Evolutionary conservation across 208 protist genomes (phyloP).

Genomic region (Trypanosoma caninum): DNA sequence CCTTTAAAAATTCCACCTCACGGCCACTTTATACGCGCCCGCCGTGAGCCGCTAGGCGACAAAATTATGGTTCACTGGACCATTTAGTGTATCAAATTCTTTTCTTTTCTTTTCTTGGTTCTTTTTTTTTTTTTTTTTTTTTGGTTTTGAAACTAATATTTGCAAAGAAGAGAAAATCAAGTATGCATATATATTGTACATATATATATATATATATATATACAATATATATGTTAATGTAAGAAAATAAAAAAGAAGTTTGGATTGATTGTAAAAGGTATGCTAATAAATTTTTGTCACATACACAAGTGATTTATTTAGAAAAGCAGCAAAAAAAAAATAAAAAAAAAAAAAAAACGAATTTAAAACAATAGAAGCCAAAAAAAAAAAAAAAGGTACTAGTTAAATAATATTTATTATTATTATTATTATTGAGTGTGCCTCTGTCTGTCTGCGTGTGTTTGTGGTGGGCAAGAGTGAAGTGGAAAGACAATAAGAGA

Average conservation of each 20-base stretch:
- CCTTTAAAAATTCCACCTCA: conserved; percentile 79
- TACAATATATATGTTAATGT: neutral
- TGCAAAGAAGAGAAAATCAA: neutral
- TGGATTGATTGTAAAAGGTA: too few relatives aligned
- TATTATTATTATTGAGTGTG: too few relatives aligned
- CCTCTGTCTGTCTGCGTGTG: too few relatives aligned
- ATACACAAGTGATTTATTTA: too few relatives aligned
- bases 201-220: conserved; percentile 3
- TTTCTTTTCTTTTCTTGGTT: conserved; percentile 10
- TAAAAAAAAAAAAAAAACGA: neutral
- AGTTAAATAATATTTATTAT: too few relatives aligned
- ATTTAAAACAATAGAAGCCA: neutral
- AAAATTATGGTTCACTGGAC: conserved; percentile 86
- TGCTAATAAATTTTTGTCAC: too few relatives aligned
- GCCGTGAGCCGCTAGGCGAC: conserved; percentile 47
- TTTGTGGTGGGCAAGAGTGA: too few relatives aligned
- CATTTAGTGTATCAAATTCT: conserved; percentile 32
- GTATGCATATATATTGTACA: neutral
- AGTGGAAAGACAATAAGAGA: too few relatives aligned
- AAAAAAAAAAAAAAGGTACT: neutral
- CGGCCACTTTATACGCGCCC: conserved; percentile 57
- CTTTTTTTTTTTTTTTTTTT: conserved; percentile 4
- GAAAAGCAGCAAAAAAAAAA: neutral
- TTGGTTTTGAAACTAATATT: too few relatives aligned
- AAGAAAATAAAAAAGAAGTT: neutral